Conservation (phyloP, 495 filamentous ascomycete genomes). For the Penicillium alfredii region DNA sequence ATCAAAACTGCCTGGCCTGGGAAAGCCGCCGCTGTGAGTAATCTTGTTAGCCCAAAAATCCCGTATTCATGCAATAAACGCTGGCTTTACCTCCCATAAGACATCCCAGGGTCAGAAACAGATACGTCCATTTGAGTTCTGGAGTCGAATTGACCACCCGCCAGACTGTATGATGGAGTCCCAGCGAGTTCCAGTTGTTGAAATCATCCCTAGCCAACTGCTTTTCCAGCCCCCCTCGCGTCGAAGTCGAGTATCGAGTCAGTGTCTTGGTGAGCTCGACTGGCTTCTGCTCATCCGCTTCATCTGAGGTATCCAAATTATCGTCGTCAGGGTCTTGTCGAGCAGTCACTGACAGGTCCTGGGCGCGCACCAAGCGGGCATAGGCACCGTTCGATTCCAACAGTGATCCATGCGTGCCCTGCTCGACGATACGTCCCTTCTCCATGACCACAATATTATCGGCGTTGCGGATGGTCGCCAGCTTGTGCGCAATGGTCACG, state of each 20-base stretch:
- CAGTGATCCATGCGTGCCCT: conserved; percentile 57
- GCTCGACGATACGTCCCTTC: conserved; percentile 69
- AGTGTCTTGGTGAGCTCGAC: neutral
- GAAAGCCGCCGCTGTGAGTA: conserved; percentile 20
- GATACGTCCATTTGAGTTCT: conserved; percentile 13
- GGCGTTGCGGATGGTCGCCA: conserved; percentile 78
- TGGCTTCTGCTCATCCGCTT: neutral
- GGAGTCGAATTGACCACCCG: conserved; percentile 8
- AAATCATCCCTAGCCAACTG: conserved; percentile 11
- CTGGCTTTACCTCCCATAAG: conserved; percentile 2
- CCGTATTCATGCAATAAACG: no score
- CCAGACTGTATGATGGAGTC: conserved; percentile 4
- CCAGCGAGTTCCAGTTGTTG: conserved; percentile 13
- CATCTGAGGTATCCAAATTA: neutral
- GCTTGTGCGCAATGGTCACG: conserved; percentile 79
- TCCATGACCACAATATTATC: conserved; percentile 89
- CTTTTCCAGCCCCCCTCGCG: conserved; percentile 3
- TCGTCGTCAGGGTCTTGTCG: neutral
- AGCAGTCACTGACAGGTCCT: conserved; percentile 43
- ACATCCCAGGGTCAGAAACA: conserved; percentile 1
- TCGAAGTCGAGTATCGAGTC: conserved; percentile 5
- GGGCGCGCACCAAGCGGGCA: conserved; percentile 61
- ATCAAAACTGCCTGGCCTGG: conserved; percentile 26
- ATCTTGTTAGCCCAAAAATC: no score
- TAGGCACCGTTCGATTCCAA: conserved; percentile 48